Conservation (phyloP, 2,329 filamentous ascomycete species). For the Penicillium griseofulvum region DNA sequence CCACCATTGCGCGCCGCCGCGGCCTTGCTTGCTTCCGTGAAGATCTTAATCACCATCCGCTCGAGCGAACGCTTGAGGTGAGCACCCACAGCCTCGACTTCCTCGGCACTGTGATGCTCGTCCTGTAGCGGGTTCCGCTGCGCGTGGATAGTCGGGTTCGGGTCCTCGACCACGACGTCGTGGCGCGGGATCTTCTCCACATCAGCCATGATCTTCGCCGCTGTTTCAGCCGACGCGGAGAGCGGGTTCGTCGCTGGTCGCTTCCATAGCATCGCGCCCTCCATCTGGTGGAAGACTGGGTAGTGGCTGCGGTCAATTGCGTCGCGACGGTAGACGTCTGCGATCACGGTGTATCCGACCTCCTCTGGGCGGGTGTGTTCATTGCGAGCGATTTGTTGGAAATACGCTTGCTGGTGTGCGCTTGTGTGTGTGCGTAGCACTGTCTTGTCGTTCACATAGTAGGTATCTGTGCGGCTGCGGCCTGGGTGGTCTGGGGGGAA, state of each 20-base stretch:
- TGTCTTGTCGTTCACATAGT: constrained; percentile 83
- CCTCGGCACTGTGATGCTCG: constrained; percentile 66
- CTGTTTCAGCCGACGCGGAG: constrained; percentile 45
- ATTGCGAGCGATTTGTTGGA: constrained; percentile 57
- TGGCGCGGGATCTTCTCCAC: constrained; percentile 70
- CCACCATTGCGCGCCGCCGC: constrained; percentile 53
- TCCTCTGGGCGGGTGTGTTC: constrained; percentile 35
- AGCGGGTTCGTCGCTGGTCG: constrained; percentile 46
- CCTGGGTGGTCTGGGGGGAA: constrained; percentile 87
- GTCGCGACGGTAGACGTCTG: constrained; percentile 93
- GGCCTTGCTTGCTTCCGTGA: constrained; percentile 71
- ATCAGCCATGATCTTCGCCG: constrained; percentile 65
- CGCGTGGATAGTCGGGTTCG: constrained; percentile 72
- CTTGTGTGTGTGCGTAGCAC: constrained; percentile 91
- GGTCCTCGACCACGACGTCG: constrained; percentile 75
- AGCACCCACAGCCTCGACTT: constrained; percentile 76
- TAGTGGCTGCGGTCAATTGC: constrained; percentile 94
- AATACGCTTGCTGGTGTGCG: constrained; percentile 87
- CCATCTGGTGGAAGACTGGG: constrained; percentile 98
- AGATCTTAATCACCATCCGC: constrained; percentile 84
- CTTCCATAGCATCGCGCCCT: constrained; percentile 88
- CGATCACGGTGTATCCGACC: constrained; percentile 82
- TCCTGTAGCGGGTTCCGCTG: constrained; percentile 80
- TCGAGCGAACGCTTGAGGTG: constrained; percentile 90
- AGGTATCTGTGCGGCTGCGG: constrained; percentile 83